These are phyloP conservation scores for Macrotyloma uniflorum DNA, from an alignment of 306 rosid genomes.

Conservation along the genomic window DNA sequence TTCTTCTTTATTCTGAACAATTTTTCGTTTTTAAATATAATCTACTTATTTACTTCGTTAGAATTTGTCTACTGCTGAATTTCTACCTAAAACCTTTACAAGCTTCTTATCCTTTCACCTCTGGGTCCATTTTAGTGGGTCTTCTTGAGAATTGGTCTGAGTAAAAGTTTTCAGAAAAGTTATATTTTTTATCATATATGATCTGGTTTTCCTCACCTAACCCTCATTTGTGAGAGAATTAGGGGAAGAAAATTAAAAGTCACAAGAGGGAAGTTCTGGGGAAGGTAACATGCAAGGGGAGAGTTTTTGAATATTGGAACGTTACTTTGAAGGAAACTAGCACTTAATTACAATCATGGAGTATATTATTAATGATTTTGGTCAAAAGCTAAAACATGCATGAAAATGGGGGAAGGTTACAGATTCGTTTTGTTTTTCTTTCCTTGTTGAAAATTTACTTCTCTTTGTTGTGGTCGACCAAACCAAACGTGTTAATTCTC, in stretches of 20 bases:
- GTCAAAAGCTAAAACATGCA: slow-evolving; percentile 4
- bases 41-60: neutral
- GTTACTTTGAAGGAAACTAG: neutral
- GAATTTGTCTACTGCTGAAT: neutral
- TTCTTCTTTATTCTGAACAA: neutral
- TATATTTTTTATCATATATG: neutral
- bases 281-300: slow-evolving; percentile 33
- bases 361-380: no score
- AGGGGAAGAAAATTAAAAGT: neutral
- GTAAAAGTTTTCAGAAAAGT: neutral
- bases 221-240: neutral
- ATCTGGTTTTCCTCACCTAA: neutral
- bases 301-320: neutral
- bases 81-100: neutral
- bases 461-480: slow-evolving; percentile 28
- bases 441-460: neutral
- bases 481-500: slow-evolving; percentile 42
- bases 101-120: neutral
- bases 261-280: neutral
- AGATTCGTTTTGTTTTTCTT: neutral
- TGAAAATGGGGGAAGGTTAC: neutral
- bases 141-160: neutral
- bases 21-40: neutral
- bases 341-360: neutral
- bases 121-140: neutral